These are phyloP conservation scores for Ceratocystis albifundus DNA, from an alignment of 2,329 filamentous ascomycete genomes.

Conservation along the genomic window DNA sequence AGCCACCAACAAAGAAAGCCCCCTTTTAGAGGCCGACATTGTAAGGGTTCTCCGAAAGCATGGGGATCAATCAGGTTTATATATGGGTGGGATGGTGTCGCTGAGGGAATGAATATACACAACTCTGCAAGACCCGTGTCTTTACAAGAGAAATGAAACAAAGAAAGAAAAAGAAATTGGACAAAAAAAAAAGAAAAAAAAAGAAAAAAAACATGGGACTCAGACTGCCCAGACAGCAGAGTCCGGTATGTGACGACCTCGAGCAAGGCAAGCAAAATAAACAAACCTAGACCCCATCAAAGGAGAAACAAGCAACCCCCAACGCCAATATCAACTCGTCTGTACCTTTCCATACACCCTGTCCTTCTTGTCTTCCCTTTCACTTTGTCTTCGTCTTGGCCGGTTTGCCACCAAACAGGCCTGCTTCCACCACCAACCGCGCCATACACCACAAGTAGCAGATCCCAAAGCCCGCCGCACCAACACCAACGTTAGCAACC, in stretches of 20 bases:
- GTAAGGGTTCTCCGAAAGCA: not conserved
- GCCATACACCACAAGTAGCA: constrained; percentile 88
- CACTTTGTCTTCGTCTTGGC: constrained; percentile 33
- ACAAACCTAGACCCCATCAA: not conserved
- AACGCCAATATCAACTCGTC: not conserved
- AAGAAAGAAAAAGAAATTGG: not conserved
- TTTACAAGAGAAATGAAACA: not conserved
- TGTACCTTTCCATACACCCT: not conserved
- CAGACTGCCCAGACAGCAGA: not conserved
- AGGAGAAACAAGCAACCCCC: constrained; percentile 13
- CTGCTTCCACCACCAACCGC: constrained; percentile 51
- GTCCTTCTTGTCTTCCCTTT: not conserved
- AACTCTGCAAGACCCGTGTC: not conserved
- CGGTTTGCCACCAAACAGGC: constrained; percentile 34
- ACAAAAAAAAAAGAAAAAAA: too few relatives aligned
- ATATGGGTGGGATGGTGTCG: not conserved
- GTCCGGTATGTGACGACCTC: not conserved
- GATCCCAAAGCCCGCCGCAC: constrained; percentile 70
- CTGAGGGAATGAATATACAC: not conserved
- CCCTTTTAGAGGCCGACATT: not conserved
- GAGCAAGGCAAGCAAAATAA: not conserved
- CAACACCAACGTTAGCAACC: constrained; percentile 77
- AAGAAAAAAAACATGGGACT: not conserved
- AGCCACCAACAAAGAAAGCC: not conserved
- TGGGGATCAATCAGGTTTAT: not conserved